Base-by-base conservation (phyloP, 2,329 filamentous ascomycete genomes). In the Grosmannia clavigera region DNA sequence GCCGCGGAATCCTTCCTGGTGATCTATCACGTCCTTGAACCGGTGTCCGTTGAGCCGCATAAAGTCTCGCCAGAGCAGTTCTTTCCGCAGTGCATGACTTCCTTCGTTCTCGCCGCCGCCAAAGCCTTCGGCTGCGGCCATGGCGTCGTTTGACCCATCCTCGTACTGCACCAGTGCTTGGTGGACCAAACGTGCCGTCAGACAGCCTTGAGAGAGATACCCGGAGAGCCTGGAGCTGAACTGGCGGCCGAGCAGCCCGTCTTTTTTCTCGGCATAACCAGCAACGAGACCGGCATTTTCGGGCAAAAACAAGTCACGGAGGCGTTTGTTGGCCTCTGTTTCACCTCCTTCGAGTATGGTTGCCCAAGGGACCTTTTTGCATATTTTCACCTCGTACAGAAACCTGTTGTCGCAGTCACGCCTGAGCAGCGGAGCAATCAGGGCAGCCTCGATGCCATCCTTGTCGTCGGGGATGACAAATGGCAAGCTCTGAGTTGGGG, bases 21-120 rank as follows among this genome's bases (percentile, higher is more conserved):
- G 73, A 68, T 90, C 92, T 4, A 92, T 77, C 27, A 80, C 81
- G 19, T 71, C 68, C 0, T 81, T 80, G 63, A 88, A 90, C 66
- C 92, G 92, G 38, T 79, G 78, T 6, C 83, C 85, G 68, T 86
- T 90, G 0, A 92, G 78, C 1, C 86, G 79, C 85, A 92, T 90
- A 67, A 92, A 92, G 67, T 92, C 89, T 50, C 88, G 76, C 88
- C 86, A 90, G 0, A 92, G 71, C 0, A 94, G 75, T 67, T 92
- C 87, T 60, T 88, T 85, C 0, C 88, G 81, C 1, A 92, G 79
- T 0, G 78, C 81, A 40, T 80, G 80, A 0, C 86, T 90, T 0
- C 88, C 87, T 35, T 82, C 81, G 58, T 86, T 91, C 69, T 91
- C 85, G 0, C 88, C 88, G 57, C 83, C 71, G 0, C 83, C 86